Base-by-base conservation (phyloP, 2,329 filamentous ascomycete species). In the Sporothrix inflata region DNA sequence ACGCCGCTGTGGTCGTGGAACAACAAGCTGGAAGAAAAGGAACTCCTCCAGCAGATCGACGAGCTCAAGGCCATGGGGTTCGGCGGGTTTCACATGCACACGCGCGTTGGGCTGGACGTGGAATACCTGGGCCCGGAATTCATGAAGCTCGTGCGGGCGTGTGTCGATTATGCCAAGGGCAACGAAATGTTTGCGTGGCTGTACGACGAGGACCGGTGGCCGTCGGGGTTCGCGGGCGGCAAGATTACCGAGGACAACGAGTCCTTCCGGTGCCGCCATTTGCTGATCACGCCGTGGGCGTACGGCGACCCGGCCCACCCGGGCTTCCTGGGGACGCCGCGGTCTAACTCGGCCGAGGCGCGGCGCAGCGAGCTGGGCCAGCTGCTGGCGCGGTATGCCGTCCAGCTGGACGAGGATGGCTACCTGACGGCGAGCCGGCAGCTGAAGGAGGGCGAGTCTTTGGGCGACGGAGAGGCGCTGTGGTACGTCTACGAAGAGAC, bases 151-250 rank as follows among this genome's bases (percentile, higher is more conserved):
- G 57, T 61, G 34, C 57, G 57, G 30, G 57, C 57, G 19, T 61
- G 57, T 6, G 57, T 61, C 19, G 57, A 40, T 30, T 61, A 61
- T 16, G 57, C 57, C 55, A 61, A 61, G 57, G 19, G 11, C 19
- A 38, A 61, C 19, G 57, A 61, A 8, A 61, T 61, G 57, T 61
- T n/a, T 40, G 57, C 57, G 6, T 61, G 57, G 57, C 30, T 61
- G 30, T 61, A 61, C 34, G 57, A 61, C 30, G 57, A 61, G 30
- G 57, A 61, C 57, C 57, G 57, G 57, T 61, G 57, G 57, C 57
- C 57, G 30, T 61, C 57, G 30, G 57, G 57, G 7, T 61, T 61
- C 19, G 57, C 57, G 57, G 57, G 57, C 27, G 57, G 57, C 57
- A 61, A 40, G 30, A 61, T 61, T n/a, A 40, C 57, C 2, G 30